phyloP scores from a whole-genome alignment of 2,329 filamentous ascomycete species.

The Tolypocladium tundrense region DNA sequence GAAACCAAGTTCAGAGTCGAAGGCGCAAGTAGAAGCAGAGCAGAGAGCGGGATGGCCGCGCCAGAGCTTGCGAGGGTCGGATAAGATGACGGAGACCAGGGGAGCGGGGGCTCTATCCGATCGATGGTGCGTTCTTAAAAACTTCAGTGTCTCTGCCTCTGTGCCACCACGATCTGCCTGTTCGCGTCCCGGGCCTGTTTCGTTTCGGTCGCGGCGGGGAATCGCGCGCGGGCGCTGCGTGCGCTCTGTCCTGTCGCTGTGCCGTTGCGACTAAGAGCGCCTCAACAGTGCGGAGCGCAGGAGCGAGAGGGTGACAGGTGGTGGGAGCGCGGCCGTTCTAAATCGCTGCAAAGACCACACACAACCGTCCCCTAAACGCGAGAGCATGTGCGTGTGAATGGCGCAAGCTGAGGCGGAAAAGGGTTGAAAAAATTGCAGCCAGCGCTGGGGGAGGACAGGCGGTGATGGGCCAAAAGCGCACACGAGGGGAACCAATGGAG shows the following conservation, averaged over 20 bases:
- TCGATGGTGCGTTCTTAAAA: background rate
- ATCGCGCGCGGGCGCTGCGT: background rate
- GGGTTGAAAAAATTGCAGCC: background rate
- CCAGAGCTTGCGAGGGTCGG: background rate
- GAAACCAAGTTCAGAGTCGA: background rate
- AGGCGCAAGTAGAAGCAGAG: background rate
- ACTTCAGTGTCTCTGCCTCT: background rate
- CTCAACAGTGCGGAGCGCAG: too few relatives aligned
- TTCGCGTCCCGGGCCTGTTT: background rate
- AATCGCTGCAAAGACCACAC: background rate
- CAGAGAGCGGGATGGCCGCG: background rate
- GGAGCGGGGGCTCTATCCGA: background rate
- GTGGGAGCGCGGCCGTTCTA: background rate
- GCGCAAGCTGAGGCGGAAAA: background rate
- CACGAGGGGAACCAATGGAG: constrained; percentile 7
- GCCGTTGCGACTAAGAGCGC: background rate
- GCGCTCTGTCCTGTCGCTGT: background rate
- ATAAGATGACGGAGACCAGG: constrained; percentile 1
- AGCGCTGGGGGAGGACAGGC: constrained; percentile 1
- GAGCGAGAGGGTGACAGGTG: too few relatives aligned
- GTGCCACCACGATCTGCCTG: background rate
- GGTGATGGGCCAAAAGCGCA: constrained; percentile 5
- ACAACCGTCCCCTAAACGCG: background rate
- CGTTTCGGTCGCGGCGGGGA: background rate
- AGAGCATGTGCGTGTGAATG: background rate